Evolutionary conservation across 164 flowering plant genomes (phyloP).

Genomic region (Nymphaea thermarum): DNA sequence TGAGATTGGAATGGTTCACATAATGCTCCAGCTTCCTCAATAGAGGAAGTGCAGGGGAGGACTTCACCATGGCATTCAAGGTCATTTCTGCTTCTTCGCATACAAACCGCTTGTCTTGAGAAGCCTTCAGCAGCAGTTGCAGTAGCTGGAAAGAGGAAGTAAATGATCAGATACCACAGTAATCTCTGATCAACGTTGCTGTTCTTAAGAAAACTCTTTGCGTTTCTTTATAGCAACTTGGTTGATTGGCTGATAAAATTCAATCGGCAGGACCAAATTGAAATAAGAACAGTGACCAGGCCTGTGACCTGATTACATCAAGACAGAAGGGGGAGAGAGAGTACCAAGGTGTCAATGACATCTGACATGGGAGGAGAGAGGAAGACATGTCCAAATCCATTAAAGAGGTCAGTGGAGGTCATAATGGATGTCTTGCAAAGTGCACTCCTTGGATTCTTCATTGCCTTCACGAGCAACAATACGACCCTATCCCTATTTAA

Average conservation of each 20-base stretch:
- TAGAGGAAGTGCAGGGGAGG: conserved; percentile 50
- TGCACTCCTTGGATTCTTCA: conserved; percentile 97
- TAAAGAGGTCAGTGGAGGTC: conserved; percentile 80
- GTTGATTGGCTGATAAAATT: too few relatives aligned
- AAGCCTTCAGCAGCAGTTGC: conserved; percentile 78
- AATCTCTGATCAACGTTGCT: too few relatives aligned
- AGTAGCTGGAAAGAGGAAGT: conserved; percentile 32
- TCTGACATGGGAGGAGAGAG: conserved; percentile 30
- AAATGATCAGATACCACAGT: too few relatives aligned
- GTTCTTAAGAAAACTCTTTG: too few relatives aligned
- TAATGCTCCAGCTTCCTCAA: conserved; percentile 47
- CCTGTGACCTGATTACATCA: too few relatives aligned
- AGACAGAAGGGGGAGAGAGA: background rate
- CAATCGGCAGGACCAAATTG: too few relatives aligned
- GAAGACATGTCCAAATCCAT: conserved; percentile 45
- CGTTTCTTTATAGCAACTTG: too few relatives aligned
- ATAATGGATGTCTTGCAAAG: conserved; percentile 78
- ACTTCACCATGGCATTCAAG: conserved; percentile 44
- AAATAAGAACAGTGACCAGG: too few relatives aligned
- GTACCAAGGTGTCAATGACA: conserved; percentile 62
- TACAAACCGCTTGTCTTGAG: conserved; percentile 86
- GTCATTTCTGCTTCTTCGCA: conserved; percentile 87
- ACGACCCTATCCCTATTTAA: conserved; percentile 52
- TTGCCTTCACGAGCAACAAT: conserved; percentile 53
- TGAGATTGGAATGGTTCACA: conserved; percentile 45